Conservation (phyloP, 139 green algal species). For the Chlamydomonas applanata region DNA sequence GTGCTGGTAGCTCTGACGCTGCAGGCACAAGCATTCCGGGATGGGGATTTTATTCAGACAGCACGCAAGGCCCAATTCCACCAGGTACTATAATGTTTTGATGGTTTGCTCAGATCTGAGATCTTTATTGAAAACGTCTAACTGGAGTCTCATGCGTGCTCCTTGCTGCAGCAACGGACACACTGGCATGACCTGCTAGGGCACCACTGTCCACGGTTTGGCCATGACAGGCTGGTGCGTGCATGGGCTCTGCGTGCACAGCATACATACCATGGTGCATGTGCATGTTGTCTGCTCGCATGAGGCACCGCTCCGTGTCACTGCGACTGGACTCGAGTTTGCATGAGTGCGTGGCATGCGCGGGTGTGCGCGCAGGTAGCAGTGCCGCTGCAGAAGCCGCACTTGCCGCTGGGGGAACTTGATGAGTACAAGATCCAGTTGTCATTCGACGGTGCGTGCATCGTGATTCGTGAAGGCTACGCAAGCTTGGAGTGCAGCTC, state of each 20-base stretch:
- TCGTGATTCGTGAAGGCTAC: too few relatives aligned
- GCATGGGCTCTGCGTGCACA: too few relatives aligned
- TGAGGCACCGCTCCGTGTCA: background rate
- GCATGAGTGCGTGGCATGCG: too few relatives aligned
- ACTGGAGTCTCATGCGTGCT: background rate
- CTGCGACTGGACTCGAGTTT: background rate
- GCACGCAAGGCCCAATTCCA: slow-evolving; percentile 42
- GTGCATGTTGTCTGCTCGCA: slow-evolving; percentile 2
- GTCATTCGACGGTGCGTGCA: slow-evolving; percentile 42
- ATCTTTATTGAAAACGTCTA: background rate
- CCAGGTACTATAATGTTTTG: background rate
- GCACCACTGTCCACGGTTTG: slow-evolving; percentile 39
- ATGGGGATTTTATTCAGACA: slow-evolving; percentile 41
- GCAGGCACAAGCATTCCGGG: slow-evolving; percentile 16
- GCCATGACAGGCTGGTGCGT: slow-evolving; percentile 28
- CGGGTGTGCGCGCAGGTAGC: slow-evolving; percentile 21
- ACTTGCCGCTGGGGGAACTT: background rate
- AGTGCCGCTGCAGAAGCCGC: slow-evolving; percentile 40
- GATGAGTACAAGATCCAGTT: slow-evolving; percentile 55
- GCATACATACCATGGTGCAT: background rate
- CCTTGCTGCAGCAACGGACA: slow-evolving; percentile 22
- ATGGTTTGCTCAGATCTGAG: background rate
- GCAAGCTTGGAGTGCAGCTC: too few relatives aligned
- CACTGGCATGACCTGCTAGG: slow-evolving; percentile 49
- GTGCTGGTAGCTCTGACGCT: too few relatives aligned